phyloP scores from a whole-genome alignment of 176 grass and related monocot species.

The Canna indica region DNA sequence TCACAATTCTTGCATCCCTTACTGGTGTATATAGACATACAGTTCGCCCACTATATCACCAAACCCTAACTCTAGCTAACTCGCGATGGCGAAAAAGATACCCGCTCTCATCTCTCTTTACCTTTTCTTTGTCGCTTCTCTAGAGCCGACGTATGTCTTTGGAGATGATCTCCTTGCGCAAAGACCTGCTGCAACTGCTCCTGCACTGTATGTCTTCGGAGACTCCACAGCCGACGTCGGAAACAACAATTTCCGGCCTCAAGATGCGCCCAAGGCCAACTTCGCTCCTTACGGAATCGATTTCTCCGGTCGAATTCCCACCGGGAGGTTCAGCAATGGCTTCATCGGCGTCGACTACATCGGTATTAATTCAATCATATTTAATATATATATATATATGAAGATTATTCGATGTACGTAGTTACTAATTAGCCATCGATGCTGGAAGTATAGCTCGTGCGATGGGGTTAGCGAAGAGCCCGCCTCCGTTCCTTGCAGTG shows the following conservation, averaged over 20 bases:
- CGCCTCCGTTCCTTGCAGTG: slow-evolving; percentile 27
- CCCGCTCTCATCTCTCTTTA: background rate
- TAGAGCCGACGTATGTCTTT: no score
- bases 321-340: slow-evolving; percentile 30
- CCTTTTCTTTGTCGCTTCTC: background rate
- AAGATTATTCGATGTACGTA: background rate
- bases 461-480: slow-evolving; percentile 24
- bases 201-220: slow-evolving; percentile 25
- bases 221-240: slow-evolving; percentile 36
- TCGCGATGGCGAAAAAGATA: background rate
- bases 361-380: slow-evolving; percentile 6
- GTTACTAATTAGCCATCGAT: no score
- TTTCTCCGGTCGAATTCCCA: slow-evolving; percentile 5
- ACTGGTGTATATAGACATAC: no score
- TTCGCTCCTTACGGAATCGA: slow-evolving; percentile 25
- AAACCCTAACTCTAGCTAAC: no score
- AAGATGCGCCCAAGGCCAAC: background rate
- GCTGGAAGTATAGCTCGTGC: slow-evolving; percentile 19
- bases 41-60: no score
- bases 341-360: slow-evolving; percentile 30
- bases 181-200: background rate
- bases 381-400: background rate
- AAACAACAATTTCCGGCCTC: slow-evolving; percentile 32
- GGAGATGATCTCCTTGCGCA: background rate
- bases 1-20: no score